Conservation (phyloP, 73 alveolate species). For the Blepharisma stoltei region DNA sequence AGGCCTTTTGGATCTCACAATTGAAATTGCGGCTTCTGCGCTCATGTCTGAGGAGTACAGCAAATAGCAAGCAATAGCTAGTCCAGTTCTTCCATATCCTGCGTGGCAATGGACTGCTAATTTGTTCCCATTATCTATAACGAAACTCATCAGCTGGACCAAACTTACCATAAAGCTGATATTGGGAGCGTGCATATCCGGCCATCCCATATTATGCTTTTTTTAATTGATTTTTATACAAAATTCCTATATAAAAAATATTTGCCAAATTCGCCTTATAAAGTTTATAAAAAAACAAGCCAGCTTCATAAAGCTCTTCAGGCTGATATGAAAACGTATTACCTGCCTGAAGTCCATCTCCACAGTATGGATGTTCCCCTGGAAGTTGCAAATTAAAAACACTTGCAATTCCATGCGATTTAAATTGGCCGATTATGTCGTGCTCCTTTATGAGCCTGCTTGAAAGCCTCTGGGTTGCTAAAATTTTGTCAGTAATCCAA, state of each 20-base stretch:
- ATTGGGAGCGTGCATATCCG: constrained; percentile 64
- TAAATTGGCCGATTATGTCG: constrained; percentile 36
- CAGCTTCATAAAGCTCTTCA: constrained; percentile 44
- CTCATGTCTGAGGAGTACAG: constrained; percentile 39
- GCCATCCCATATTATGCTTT: constrained; percentile 69
- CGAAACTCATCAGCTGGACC: constrained; percentile 41
- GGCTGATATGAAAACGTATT: constrained; percentile 65
- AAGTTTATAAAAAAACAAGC: constrained; percentile 39
- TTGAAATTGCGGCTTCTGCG: constrained; percentile 49
- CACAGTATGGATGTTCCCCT: constrained; percentile 78
- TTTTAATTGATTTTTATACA: too few species aligned
- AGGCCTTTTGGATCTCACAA: constrained; percentile 47
- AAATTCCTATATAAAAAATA: too few species aligned
- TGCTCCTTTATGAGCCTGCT: constrained; percentile 36
- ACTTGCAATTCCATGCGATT: constrained; percentile 42
- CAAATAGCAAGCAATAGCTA: constrained; percentile 57
- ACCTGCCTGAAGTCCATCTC: constrained; percentile 46
- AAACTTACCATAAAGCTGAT: constrained; percentile 36
- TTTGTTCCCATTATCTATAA: constrained; percentile 41
- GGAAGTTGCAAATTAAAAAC: constrained; percentile 54
- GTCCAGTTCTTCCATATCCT: constrained; percentile 74
- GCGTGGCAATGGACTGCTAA: constrained; percentile 76
- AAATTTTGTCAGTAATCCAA: constrained; percentile 57
- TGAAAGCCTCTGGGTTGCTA: constrained; percentile 63
- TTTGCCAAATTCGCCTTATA: too few species aligned